These are phyloP conservation scores for Stentor coeruleus DNA, from an alignment of 73 alveolate genomes.

Conservation along the genomic window DNA sequence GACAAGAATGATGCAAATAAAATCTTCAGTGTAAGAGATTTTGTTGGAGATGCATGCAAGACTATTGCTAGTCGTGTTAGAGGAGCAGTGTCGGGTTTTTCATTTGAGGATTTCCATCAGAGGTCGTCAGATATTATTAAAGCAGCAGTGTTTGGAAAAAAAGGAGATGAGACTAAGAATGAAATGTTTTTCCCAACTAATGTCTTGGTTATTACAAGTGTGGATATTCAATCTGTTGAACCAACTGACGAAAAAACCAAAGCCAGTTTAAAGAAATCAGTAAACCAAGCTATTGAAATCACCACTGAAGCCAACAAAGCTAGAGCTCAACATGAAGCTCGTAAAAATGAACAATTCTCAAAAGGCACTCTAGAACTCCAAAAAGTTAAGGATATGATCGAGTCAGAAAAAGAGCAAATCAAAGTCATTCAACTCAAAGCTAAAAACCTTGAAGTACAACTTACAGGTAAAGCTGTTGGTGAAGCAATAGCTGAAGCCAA, in stretches of 20 bases:
- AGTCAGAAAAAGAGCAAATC: conserved; percentile 45
- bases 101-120: conserved; percentile 68
- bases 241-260: conserved; percentile 62
- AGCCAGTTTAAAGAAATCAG: conserved; percentile 42
- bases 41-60: conserved; percentile 80
- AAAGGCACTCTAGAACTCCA: conserved; percentile 40
- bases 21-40: conserved; percentile 64
- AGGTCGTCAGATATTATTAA: conserved; percentile 51
- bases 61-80: conserved; percentile 76
- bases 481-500: conserved; percentile 61
- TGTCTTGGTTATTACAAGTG: conserved; percentile 55
- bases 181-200: conserved; percentile 50
- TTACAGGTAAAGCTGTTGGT: conserved; percentile 61
- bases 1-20: conserved; percentile 45
- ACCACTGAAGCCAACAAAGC: conserved; percentile 44
- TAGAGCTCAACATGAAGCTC: conserved; percentile 47
- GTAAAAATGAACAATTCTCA: conserved; percentile 41
- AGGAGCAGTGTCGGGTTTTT: conserved; percentile 61
- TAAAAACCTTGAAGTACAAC: conserved; percentile 42
- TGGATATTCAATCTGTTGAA: conserved; percentile 63
- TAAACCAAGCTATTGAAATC: conserved; percentile 71
- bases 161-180: conserved; percentile 36
- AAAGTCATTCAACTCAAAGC: conserved; percentile 46
- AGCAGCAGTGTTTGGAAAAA: conserved; percentile 60
- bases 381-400: conserved; percentile 36